phyloP scores from a whole-genome alignment of 331 rosid species.

The Dryas integrifolia region DNA sequence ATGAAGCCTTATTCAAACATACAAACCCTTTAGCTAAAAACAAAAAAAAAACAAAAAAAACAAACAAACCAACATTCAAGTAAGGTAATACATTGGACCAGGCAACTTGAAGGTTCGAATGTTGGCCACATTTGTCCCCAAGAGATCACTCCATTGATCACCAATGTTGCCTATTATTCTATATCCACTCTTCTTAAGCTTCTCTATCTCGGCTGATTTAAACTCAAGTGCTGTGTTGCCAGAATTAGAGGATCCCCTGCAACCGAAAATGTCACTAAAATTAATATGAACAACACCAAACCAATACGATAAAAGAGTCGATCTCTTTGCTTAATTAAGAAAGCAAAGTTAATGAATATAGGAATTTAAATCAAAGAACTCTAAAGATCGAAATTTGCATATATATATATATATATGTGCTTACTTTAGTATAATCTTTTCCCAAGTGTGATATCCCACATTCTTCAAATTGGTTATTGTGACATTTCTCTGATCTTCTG shows the following conservation, averaged over 20 bases:
- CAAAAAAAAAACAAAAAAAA: too few species aligned
- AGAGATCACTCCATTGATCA: slow-evolving; percentile 71
- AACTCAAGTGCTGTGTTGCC: slow-evolving; percentile 40
- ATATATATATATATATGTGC: neutral
- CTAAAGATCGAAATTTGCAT: too few species aligned
- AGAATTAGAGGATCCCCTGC: slow-evolving; percentile 27
- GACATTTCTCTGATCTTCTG: neutral
- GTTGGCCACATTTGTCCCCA: slow-evolving; percentile 37
- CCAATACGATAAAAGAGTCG: too few species aligned
- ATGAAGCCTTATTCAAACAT: neutral
- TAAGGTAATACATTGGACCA: too few species aligned
- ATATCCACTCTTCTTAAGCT: slow-evolving; percentile 41
- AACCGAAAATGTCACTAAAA: neutral
- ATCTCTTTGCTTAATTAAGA: too few species aligned
- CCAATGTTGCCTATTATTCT: slow-evolving; percentile 57
- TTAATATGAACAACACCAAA: too few species aligned
- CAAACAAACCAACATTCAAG: too few species aligned
- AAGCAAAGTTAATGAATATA: too few species aligned
- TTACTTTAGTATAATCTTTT: slow-evolving; percentile 45
- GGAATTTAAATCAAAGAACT: too few species aligned
- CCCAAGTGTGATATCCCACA: slow-evolving; percentile 48
- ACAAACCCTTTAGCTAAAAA: too few species aligned
- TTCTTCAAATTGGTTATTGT: slow-evolving; percentile 35
- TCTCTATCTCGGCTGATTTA: slow-evolving; percentile 47
- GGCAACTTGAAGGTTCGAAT: too few species aligned